phyloP scores from a whole-genome alignment of 371 early-diverging fungal species.

The Mucor piriformis region DNA sequence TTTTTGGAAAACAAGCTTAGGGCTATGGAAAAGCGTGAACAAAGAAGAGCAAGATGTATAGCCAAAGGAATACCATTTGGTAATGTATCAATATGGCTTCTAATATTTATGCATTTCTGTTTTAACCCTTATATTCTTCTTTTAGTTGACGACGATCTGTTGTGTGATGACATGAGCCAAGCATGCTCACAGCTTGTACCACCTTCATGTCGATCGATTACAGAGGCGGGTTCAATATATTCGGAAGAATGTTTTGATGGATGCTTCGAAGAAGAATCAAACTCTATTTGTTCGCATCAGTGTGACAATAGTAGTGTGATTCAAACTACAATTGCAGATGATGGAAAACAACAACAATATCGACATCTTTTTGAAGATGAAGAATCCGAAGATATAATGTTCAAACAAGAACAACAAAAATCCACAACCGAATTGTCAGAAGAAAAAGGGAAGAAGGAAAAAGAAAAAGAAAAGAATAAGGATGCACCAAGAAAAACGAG shows the following conservation, averaged over 20 bases:
- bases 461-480: slow-evolving; percentile 5
- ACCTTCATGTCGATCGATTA: slow-evolving; percentile 20
- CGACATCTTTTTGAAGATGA: slow-evolving; percentile 12
- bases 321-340: slow-evolving; percentile 1
- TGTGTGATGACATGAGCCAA: slow-evolving; percentile 19
- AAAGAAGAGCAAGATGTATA: slow-evolving; percentile 34
- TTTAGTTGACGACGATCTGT: slow-evolving; percentile 4
- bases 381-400: not conserved
- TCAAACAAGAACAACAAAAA: not conserved
- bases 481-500: slow-evolving; percentile 26
- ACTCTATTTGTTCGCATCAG: slow-evolving; percentile 31
- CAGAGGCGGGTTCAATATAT: slow-evolving; percentile 40
- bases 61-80: slow-evolving; percentile 36
- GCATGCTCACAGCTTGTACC: slow-evolving; percentile 19
- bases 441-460: not conserved
- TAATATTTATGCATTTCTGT: no score
- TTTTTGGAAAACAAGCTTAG: slow-evolving; percentile 63
- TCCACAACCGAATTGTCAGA: not conserved
- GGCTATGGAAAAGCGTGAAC: slow-evolving; percentile 41
- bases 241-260: slow-evolving; percentile 48
- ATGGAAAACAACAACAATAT: slow-evolving; percentile 16
- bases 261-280: slow-evolving; percentile 33
- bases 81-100: no score
- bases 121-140: no score
- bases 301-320: slow-evolving; percentile 22